Conservation (phyloP, 2,329 filamentous ascomycete species). For the Ceratocystis smalleyi region DNA sequence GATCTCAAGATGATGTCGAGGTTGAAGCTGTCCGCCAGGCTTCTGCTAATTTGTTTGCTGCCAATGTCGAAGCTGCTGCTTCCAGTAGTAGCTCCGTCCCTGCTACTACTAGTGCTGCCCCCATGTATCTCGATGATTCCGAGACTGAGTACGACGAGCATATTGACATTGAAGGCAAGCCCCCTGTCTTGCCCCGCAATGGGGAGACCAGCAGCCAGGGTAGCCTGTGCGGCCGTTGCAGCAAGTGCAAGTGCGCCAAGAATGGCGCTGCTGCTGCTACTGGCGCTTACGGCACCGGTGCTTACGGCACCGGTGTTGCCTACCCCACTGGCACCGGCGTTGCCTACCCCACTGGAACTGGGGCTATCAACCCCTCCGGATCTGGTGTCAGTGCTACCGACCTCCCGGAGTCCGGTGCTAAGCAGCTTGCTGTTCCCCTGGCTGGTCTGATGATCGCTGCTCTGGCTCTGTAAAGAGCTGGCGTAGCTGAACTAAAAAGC, state of each 20-base stretch:
- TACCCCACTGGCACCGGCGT: neutral
- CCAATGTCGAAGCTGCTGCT: neutral
- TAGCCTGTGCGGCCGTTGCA: neutral
- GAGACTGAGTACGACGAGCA: neutral
- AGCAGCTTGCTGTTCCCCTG: neutral
- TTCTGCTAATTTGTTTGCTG: too few relatives aligned
- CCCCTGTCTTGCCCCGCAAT: neutral
- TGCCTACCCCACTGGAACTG: neutral
- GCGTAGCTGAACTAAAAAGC: neutral
- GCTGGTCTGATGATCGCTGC: neutral
- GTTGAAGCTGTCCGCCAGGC: too few relatives aligned
- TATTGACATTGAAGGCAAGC: neutral
- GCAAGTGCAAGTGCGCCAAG: neutral
- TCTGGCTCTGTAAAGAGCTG: neutral
- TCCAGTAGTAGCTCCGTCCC: neutral
- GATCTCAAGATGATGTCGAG: too few relatives aligned
- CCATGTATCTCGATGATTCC: too few relatives aligned
- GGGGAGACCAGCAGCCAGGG: neutral
- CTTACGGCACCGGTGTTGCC: neutral
- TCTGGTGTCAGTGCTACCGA: neutral
- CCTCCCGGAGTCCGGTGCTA: neutral
- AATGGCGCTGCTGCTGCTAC: neutral
- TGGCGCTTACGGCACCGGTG: neutral
- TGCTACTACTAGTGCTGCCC: neutral
- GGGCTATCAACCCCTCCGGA: neutral